phyloP scores from a whole-genome alignment of 208 protist genomes.

The Leishmania aethiopica region DNA sequence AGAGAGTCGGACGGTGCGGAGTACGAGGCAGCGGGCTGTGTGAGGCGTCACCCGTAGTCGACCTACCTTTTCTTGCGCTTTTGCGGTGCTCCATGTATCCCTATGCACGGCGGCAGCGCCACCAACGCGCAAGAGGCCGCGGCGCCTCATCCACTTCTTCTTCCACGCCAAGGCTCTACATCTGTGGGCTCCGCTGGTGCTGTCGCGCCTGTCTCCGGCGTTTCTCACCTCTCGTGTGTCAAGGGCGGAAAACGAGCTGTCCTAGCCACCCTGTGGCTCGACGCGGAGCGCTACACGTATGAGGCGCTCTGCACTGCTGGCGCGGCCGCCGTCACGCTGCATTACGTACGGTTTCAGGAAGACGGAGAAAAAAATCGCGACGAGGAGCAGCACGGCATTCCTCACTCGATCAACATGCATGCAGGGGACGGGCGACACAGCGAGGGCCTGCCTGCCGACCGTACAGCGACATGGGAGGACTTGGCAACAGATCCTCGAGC shows the following conservation, averaged over 20 bases:
- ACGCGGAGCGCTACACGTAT: conserved; percentile 46
- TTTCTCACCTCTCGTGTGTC: background rate
- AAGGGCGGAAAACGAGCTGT: background rate
- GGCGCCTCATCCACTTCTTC: background rate
- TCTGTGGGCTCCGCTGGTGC: background rate
- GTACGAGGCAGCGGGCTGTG: background rate
- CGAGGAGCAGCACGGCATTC: background rate
- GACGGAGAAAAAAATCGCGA: background rate
- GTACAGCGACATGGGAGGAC: background rate
- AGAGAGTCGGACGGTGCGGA: background rate
- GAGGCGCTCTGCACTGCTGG: conserved; percentile 53
- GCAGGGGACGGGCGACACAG: too few relatives aligned
- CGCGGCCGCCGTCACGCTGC: conserved; percentile 15
- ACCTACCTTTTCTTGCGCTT: background rate
- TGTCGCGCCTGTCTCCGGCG: background rate
- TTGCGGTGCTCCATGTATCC: background rate
- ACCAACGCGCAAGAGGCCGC: background rate
- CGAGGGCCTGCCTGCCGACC: background rate
- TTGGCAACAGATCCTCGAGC: background rate
- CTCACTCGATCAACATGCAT: background rate
- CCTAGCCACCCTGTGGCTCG: conserved; percentile 30
- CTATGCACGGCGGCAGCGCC: background rate
- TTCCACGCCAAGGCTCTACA: background rate
- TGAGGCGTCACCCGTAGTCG: background rate
- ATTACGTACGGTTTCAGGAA: background rate